These are phyloP conservation scores for Termitomyces bulborhizus DNA, from an alignment of 768 basidiomycete species.

Conservation along the genomic window DNA sequence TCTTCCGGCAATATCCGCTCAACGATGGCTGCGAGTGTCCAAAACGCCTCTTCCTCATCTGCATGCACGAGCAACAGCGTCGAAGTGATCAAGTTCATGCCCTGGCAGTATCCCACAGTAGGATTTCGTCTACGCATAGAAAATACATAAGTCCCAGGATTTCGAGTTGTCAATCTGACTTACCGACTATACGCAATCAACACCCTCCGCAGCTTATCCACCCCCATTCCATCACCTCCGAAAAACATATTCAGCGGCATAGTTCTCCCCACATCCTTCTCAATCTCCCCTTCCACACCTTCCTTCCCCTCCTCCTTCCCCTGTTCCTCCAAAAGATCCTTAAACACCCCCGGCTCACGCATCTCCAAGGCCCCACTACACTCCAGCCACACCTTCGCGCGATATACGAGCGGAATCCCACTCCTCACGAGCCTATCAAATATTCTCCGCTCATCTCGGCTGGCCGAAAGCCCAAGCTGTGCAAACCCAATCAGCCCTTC, in stretches of 20 bases:
- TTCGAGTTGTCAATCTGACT: slow-evolving; percentile 20
- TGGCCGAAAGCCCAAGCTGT: slow-evolving; percentile 74
- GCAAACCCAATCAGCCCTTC: slow-evolving; percentile 89
- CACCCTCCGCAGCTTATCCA: slow-evolving; percentile 85
- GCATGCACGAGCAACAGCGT: slow-evolving; percentile 89
- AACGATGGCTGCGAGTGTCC: slow-evolving; percentile 86
- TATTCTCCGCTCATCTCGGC: slow-evolving; percentile 72
- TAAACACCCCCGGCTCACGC: slow-evolving; percentile 86
- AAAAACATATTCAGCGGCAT: slow-evolving; percentile 97
- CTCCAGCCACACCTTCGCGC: slow-evolving; percentile 90
- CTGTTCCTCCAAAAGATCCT: slow-evolving; percentile 64
- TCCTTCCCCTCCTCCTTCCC: slow-evolving; percentile 33
- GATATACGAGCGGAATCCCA: slow-evolving; percentile 84
- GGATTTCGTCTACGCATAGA: slow-evolving; percentile 71
- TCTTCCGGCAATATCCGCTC: slow-evolving; percentile 86
- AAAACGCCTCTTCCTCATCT: slow-evolving; percentile 96
- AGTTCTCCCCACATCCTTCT: slow-evolving; percentile 90
- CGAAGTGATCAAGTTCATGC: slow-evolving; percentile 94
- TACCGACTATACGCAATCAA: slow-evolving; percentile 90
- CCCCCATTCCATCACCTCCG: slow-evolving; percentile 93
- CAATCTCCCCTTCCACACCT: slow-evolving; percentile 72
- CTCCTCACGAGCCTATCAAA: slow-evolving; percentile 75
- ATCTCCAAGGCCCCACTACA: slow-evolving; percentile 91
- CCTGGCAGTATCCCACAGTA: slow-evolving; percentile 89
- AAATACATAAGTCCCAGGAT: neutral